Evolutionary conservation across 768 basidiomycete genomes (phyloP).

Genomic region (Pleurotus platypus): DNA sequence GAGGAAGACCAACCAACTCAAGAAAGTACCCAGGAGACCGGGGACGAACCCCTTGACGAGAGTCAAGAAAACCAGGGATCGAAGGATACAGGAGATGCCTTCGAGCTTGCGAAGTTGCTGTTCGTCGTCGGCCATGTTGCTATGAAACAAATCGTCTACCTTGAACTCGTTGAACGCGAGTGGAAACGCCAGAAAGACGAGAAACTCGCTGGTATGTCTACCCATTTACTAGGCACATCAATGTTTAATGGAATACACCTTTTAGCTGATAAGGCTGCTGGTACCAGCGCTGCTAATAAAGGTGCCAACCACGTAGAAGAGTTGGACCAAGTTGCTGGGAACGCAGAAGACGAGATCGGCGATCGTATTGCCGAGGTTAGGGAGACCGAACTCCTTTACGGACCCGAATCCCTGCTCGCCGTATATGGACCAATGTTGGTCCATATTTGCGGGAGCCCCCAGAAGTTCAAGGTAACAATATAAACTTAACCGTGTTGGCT

Average conservation of each 20-base stretch:
- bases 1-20: slow-evolving; percentile 48
- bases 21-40: slow-evolving; percentile 22
- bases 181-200: slow-evolving; percentile 97
- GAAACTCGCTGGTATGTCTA: slow-evolving; percentile 62
- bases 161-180: slow-evolving; percentile 93
- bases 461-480: slow-evolving; percentile 76
- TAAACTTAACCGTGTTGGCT: neutral
- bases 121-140: slow-evolving; percentile 96
- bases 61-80: neutral
- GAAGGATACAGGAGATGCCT: slow-evolving; percentile 73
- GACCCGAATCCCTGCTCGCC: slow-evolving; percentile 74
- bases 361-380: slow-evolving; percentile 82
- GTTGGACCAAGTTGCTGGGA: slow-evolving; percentile 94
- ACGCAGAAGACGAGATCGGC: slow-evolving; percentile 97
- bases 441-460: slow-evolving; percentile 86
- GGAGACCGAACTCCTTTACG: slow-evolving; percentile 86
- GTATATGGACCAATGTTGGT: slow-evolving; percentile 89
- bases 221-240: neutral
- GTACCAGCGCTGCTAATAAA: slow-evolving; percentile 27
- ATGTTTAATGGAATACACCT: neutral
- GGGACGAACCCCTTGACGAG: slow-evolving; percentile 20
- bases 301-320: slow-evolving; percentile 72
- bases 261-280: slow-evolving; percentile 58
- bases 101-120: slow-evolving; percentile 88
- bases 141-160: slow-evolving; percentile 95